A percentile compares a stretch with the other conserved stretches of the same genome.
These are phyloP conservation scores for Suillus subluteus DNA, from an alignment of 768 basidiomycete genomes.

Conservation along the genomic window DNA sequence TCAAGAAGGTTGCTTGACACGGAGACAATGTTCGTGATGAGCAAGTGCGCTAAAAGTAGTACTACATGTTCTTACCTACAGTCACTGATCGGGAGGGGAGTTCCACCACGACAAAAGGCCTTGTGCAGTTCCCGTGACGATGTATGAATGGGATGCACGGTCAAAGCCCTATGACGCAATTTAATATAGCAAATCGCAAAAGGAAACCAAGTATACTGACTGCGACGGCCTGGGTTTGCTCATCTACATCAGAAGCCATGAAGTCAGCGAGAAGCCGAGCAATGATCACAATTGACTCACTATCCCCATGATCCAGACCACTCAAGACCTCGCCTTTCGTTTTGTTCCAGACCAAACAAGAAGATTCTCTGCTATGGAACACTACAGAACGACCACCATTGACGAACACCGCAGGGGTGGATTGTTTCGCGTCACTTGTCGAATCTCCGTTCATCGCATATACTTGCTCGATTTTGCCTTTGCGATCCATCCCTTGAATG, in stretches of 20 bases:
- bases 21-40: constrained; percentile 8
- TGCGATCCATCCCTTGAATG: constrained; percentile 51
- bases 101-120: constrained; percentile 65
- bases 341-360: constrained; percentile 65
- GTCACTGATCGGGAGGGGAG: constrained; percentile 25
- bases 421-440: constrained; percentile 32
- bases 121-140: constrained; percentile 60
- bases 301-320: constrained; percentile 63
- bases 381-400: constrained; percentile 55
- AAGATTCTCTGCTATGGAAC: constrained; percentile 58
- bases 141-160: constrained; percentile 39
- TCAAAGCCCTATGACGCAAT: constrained; percentile 47
- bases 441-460: constrained; percentile 47
- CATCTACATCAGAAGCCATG: constrained; percentile 27
- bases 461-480: constrained; percentile 55
- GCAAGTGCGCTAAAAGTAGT: neutral
- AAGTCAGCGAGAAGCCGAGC: constrained; percentile 11
- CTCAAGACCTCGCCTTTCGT: constrained; percentile 55
- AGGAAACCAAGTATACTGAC: constrained; percentile 25
- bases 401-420: constrained; percentile 57
- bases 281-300: constrained; percentile 36
- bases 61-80: neutral
- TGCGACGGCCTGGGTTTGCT: constrained; percentile 37
- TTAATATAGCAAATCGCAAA: constrained; percentile 30
- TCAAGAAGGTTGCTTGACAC: constrained; percentile 9